A percentile compares a stretch with the other conserved stretches of the same genome.
These are phyloP conservation scores for Pichia paraexigua DNA, from an alignment of 805 yeast species.

Conservation along the genomic window DNA sequence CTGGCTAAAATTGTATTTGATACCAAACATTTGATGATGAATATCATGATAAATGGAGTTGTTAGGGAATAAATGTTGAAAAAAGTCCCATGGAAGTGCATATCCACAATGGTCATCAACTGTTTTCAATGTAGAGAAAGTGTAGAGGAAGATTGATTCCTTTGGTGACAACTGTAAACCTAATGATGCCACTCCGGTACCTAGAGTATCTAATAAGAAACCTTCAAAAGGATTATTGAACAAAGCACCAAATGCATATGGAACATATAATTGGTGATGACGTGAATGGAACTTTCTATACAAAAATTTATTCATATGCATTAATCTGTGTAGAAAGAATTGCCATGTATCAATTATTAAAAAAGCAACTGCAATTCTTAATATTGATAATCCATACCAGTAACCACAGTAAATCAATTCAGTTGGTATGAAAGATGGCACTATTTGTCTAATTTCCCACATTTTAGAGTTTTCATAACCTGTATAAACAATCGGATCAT, in stretches of 20 bases:
- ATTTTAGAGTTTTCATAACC: constrained; percentile 41
- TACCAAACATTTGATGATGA: constrained; percentile 94
- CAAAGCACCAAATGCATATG: constrained; percentile 94
- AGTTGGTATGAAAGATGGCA: constrained; percentile 37
- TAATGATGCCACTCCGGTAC: constrained; percentile 78
- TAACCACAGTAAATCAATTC: constrained; percentile 43
- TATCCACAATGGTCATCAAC: constrained; percentile 99
- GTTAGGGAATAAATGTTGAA: constrained; percentile 88
- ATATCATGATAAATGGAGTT: constrained; percentile 95
- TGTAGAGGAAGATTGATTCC: constrained; percentile 65
- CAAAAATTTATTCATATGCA: constrained; percentile 75
- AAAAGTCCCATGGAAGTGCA: constrained; percentile 81
- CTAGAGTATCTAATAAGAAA: constrained; percentile 80
- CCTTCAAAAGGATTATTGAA: constrained; percentile 95
- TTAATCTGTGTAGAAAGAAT: constrained; percentile 75
- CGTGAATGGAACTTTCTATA: constrained; percentile 85
- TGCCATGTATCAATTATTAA: constrained; percentile 91
- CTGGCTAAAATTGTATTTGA: constrained; percentile 87
- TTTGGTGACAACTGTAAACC: constrained; percentile 60
- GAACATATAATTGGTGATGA: constrained; percentile 90
- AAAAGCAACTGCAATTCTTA: constrained; percentile 58
- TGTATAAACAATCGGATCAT: constrained; percentile 50
- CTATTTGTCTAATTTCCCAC: constrained; percentile 37
- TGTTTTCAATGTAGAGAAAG: constrained; percentile 90
- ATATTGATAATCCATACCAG: constrained; percentile 52